A percentile compares a stretch with the other conserved stretches of the same genome.
These are phyloP conservation scores for Xylariales sp. DNA, from an alignment of 2,329 filamentous ascomycete species.

Conservation along the genomic window DNA sequence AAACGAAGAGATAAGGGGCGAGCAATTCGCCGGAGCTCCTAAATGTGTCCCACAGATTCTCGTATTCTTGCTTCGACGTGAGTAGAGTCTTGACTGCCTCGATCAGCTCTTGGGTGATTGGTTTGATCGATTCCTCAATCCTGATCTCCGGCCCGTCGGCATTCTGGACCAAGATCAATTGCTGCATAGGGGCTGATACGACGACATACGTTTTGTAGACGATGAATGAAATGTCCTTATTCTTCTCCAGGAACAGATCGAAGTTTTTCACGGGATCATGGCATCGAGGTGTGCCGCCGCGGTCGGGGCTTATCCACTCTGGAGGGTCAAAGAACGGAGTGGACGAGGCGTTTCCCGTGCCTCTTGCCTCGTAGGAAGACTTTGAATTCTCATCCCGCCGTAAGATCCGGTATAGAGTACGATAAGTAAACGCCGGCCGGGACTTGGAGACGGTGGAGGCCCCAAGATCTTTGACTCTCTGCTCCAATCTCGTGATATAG, in stretches of 20 bases:
- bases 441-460: not conserved
- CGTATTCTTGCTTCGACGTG: slow-evolving; percentile 10
- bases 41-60: slow-evolving; percentile 9
- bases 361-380: not conserved
- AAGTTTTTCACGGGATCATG: slow-evolving; percentile 15
- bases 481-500: slow-evolving; percentile 14
- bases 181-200: not conserved
- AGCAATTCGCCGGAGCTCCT: not conserved
- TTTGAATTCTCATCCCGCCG: not conserved
- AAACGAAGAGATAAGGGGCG: slow-evolving; percentile 22
- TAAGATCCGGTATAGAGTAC: slow-evolving; percentile 8
- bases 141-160: not conserved
- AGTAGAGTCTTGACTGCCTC: not conserved
- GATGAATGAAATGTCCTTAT: slow-evolving; percentile 23
- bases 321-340: slow-evolving; percentile 18
- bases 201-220: slow-evolving; percentile 18
- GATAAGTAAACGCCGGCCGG: not conserved
- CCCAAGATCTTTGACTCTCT: slow-evolving; percentile 6
- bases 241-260: slow-evolving; percentile 19
- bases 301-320: slow-evolving; percentile 12
- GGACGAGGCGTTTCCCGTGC: not conserved
- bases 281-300: not conserved
- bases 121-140: slow-evolving; percentile 21
- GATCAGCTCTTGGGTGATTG: slow-evolving; percentile 12
- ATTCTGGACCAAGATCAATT: too few relatives aligned